Conservation (phyloP, 2,329 filamentous ascomycete genomes). For the Tolypocladium sp. region DNA sequence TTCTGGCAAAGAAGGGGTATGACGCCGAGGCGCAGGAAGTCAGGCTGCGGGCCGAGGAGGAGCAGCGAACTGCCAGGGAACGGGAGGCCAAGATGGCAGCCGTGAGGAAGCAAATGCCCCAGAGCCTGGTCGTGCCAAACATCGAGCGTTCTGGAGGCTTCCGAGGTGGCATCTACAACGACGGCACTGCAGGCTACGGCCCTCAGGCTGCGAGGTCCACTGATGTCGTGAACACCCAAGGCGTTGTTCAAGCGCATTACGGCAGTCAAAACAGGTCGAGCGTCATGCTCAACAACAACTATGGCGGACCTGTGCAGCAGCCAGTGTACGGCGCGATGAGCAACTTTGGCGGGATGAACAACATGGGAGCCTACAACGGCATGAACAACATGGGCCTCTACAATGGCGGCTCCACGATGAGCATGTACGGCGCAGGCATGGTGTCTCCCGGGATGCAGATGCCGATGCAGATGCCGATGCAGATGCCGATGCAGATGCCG, state of each 20-base stretch:
- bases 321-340: conserved; percentile 15
- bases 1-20: conserved; percentile 34
- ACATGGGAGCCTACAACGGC: conserved; percentile 3
- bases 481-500: conserved; percentile 5
- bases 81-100: conserved; percentile 39
- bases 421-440: conserved; percentile 18
- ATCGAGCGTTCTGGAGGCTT: conserved; percentile 33
- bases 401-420: conserved; percentile 9
- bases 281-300: conserved; percentile 11
- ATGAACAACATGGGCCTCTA: conserved; percentile 10
- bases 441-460: conserved; percentile 16
- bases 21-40: conserved; percentile 34
- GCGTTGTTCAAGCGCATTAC: conserved; percentile 11
- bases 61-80: conserved; percentile 25
- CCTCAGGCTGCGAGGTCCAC: conserved; percentile 15
- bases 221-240: conserved; percentile 15
- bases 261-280: conserved; percentile 18
- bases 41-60: conserved; percentile 28
- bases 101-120: conserved; percentile 40
- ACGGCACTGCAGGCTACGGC: conserved; percentile 33
- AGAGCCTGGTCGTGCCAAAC: conserved; percentile 21
- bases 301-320: conserved; percentile 15
- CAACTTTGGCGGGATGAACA: conserved; percentile 10
- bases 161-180: conserved; percentile 44
- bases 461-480: conserved; percentile 10